These are phyloP conservation scores for Magnolia officinalis DNA, from an alignment of 164 flowering plant species.

Conservation along the genomic window DNA sequence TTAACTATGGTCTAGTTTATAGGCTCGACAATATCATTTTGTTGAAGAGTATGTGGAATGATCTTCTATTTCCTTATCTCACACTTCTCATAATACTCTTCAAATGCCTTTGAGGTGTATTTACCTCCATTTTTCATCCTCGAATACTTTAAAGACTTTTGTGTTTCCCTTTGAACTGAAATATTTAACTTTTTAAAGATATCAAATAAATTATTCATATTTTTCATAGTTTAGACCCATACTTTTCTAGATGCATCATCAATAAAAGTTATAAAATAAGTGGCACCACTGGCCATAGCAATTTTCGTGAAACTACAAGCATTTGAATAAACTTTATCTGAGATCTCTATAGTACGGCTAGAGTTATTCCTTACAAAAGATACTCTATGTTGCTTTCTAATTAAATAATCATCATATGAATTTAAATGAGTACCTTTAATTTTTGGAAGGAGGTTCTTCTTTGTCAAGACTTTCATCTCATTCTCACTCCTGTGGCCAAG, in stretches of 20 bases:
- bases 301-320: neutral
- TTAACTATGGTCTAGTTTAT: neutral
- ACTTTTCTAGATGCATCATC: conserved; percentile 4
- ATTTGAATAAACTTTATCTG: neutral
- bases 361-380: neutral
- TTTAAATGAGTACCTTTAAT: neutral
- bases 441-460: neutral
- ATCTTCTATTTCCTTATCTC: too few relatives aligned
- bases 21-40: neutral
- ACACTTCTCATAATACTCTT: neutral
- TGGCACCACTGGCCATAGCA: neutral
- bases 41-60: neutral
- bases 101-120: neutral
- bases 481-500: conserved; percentile 4
- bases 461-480: neutral
- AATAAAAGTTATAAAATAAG: conserved; percentile 8
- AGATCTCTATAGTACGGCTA: neutral
- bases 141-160: neutral
- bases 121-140: conserved; percentile 4
- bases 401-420: conserved; percentile 7
- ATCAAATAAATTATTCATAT: neutral
- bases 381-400: conserved; percentile 2
- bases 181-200: neutral
- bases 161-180: neutral
- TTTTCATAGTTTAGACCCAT: neutral